A percentile compares a stretch with the other conserved stretches of the same genome.
These are phyloP conservation scores for Coemansia sp. DNA, from an alignment of 192 early-diverging fungal species.

Conservation along the genomic window DNA sequence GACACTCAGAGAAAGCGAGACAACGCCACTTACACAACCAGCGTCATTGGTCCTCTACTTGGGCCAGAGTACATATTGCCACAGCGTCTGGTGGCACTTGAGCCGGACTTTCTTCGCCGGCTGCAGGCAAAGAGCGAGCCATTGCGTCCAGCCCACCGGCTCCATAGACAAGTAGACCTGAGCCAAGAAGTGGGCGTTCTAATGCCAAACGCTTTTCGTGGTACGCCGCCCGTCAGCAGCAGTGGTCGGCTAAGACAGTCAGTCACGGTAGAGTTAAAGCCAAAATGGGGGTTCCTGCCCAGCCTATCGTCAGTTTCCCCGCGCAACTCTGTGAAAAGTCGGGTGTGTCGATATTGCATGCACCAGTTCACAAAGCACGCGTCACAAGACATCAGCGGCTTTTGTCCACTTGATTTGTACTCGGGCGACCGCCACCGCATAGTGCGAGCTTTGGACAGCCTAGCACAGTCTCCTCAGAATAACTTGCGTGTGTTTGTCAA, in stretches of 20 bases:
- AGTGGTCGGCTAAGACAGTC: constrained; percentile 4
- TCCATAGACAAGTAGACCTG: constrained; percentile 52
- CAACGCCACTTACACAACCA: constrained; percentile 20
- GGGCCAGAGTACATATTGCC: constrained; percentile 56
- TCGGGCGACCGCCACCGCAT: constrained; percentile 40
- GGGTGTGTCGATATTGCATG: constrained; percentile 77
- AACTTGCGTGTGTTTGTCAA: constrained; percentile 55
- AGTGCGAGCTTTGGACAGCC: constrained; percentile 35
- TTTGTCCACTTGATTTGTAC: constrained; percentile 74
- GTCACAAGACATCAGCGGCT: constrained; percentile 35
- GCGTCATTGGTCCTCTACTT: constrained; percentile 54
- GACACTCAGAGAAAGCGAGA: constrained; percentile 1
- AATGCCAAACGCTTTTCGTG: constrained; percentile 51
- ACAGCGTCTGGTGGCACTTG: constrained; percentile 18
- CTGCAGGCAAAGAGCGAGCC: constrained; percentile 33
- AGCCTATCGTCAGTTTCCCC: constrained; percentile 41
- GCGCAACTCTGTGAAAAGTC: constrained; percentile 51
- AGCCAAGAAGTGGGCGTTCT: constrained; percentile 50
- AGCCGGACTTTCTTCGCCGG: constrained; percentile 37
- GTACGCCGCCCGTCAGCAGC: constrained; percentile 3
- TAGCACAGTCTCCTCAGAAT: constrained; percentile 32
- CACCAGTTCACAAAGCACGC: constrained; percentile 62
- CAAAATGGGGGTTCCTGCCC: constrained; percentile 75
- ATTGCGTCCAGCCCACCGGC: constrained; percentile 50
- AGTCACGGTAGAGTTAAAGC: constrained; percentile 63